Base-by-base conservation (phyloP, 2,329 filamentous ascomycete genomes). In the Cladorrhinum sp. region DNA sequence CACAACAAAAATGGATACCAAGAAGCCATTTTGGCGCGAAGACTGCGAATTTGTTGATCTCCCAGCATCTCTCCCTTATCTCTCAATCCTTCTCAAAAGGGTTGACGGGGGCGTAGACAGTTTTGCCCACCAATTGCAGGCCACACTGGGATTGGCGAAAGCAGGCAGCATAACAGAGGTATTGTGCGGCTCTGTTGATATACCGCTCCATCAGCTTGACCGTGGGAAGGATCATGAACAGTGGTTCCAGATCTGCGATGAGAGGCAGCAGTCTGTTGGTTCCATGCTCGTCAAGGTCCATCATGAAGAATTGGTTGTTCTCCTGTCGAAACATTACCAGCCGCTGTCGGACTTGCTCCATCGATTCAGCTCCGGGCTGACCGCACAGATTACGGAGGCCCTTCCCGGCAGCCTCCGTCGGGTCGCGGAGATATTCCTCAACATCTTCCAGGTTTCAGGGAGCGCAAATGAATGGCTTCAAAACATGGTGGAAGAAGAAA, bases 361-460 rank as follows among this genome's bases (percentile, higher is more conserved):
- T 69, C 86, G 87, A 5, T 97, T 98, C 72, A 86, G 86, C 41
- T 89, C 90, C 32, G 90, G 91, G 0, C 78, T 99, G 59, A 97
- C 93, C 0, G 81, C 91, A 38, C 90, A 96, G 71, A 90, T 99
- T 66, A 87, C 92, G 2, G 85, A 90, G 50, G 85, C 90, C 59
- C 81, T 97, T 58, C 89, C 92, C 0, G 85, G 86, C 2, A 90
- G 92, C 69, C 79, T 97, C 32, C 89, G 89, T 57, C 83, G 85
- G n/a, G 75, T 98, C 8, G 90, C 92, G 1, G 93, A 97, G 71
- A 87, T 90, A 25, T 85, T 98, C 38, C 78, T 98, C 64, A 96
- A 98, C 72, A 96, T 99, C 56, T 99, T 93, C 69, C 95, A 99
- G 71, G 93, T 96, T 2, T 93, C 92, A 2, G 92, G 91, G 0